Conservation (phyloP, 108 stramenopile genomes). For the Schizochytrium sp. region DNA sequence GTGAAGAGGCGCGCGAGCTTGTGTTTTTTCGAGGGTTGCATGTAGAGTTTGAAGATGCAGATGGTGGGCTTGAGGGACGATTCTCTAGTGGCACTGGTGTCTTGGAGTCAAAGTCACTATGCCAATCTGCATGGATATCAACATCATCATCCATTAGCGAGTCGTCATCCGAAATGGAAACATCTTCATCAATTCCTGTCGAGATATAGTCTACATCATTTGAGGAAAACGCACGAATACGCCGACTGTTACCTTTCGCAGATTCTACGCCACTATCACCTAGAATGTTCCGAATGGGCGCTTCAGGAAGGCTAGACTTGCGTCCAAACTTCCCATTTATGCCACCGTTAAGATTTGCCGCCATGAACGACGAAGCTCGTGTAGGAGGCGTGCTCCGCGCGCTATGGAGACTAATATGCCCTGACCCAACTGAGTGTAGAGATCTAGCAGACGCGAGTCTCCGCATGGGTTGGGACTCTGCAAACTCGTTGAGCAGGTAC, state of each 20-base stretch:
- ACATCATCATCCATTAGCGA: no score
- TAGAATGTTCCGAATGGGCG: background rate
- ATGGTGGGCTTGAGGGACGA: no score
- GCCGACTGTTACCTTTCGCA: background rate
- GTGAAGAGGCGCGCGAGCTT: no score
- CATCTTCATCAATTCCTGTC: background rate
- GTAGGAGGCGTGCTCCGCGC: background rate
- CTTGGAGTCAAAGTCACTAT: no score
- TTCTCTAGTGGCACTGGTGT: no score
- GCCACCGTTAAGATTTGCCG: no score
- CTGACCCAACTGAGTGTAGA: background rate
- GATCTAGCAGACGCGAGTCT: slow-evolving; percentile 22
- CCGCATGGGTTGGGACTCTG: background rate
- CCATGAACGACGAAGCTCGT: background rate
- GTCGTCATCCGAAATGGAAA: slow-evolving; percentile 42
- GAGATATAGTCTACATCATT: slow-evolving; percentile 46
- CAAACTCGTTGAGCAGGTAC: slow-evolving; percentile 50
- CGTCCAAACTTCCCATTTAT: background rate
- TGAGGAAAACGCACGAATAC: slow-evolving; percentile 5
- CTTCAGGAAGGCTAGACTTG: background rate
- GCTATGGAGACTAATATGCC: background rate
- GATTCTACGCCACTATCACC: background rate
- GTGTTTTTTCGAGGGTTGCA: no score
- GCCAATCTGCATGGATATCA: no score
- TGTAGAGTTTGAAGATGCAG: no score